These are phyloP conservation scores for Aspergillus brasiliensis DNA, from an alignment of 2,329 filamentous ascomycete genomes.

Conservation along the genomic window DNA sequence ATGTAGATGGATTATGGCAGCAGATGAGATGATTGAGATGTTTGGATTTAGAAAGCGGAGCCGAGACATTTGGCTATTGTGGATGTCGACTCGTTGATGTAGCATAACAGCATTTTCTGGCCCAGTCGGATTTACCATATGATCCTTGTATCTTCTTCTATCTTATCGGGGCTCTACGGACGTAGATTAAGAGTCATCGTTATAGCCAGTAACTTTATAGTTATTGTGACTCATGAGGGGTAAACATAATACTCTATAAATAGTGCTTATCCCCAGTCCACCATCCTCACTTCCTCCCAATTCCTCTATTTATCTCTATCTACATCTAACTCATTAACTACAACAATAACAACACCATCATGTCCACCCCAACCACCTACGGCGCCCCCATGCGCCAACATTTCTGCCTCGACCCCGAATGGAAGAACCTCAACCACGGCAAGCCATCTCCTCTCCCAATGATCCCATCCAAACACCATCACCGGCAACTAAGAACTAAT, in stretches of 20 bases:
- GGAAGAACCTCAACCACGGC: slow-evolving; percentile 79
- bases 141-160: too few species aligned
- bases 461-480: not conserved
- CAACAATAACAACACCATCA: not conserved
- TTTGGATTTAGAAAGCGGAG: not conserved
- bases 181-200: too few species aligned
- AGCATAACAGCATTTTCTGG: too few species aligned
- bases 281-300: not conserved
- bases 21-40: not conserved
- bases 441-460: slow-evolving; percentile 23
- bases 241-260: too few species aligned
- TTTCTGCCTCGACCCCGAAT: slow-evolving; percentile 70
- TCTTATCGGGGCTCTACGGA: too few species aligned
- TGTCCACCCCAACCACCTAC: slow-evolving; percentile 42
- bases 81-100: too few species aligned
- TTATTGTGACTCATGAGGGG: too few species aligned
- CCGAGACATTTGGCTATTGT: not conserved
- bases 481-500: not conserved
- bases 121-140: too few species aligned
- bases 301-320: not conserved
- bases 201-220: too few species aligned
- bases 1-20: not conserved
- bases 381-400: slow-evolving; percentile 61
- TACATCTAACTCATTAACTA: not conserved
- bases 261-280: too few species aligned